Percentiles rank a stretch among this genome's conserved stretches.
phyloP scores from a whole-genome alignment of 1,284 basidiomycete genomes.

The Cryptococcus depauperatus region DNA sequence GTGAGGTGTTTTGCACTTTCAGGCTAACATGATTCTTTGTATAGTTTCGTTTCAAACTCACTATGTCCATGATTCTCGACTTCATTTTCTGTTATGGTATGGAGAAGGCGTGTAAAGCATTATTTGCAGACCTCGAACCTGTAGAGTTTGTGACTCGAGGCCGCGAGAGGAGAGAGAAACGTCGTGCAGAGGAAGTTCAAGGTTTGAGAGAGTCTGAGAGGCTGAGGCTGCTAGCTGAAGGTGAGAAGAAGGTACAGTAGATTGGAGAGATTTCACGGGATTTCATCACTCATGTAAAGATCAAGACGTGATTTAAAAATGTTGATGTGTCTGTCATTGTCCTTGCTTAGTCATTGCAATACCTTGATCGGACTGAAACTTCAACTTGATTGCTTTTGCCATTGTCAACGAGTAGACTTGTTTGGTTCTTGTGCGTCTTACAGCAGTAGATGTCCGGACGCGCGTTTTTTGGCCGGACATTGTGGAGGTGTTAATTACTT shows the following conservation, averaged over 20 bases:
- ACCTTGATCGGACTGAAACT: no score
- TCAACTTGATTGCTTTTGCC: no score
- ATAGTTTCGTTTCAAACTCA: slow-evolving; percentile 73
- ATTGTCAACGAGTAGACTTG: no score
- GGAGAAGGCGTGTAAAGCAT: slow-evolving; percentile 70
- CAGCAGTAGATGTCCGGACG: no score
- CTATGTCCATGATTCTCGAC: slow-evolving; percentile 73
- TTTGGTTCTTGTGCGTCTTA: no score
- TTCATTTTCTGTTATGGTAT: slow-evolving; percentile 80
- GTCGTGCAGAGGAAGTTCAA: slow-evolving; percentile 42
- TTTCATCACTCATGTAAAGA: no score
- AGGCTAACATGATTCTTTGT: background rate
- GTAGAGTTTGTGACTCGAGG: slow-evolving; percentile 76
- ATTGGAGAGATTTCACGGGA: no score
- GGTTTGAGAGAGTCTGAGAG: slow-evolving; percentile 18
- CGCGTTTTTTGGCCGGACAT: no score
- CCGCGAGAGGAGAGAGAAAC: slow-evolving; percentile 57
- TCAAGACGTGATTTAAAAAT: no score
- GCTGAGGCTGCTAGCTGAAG: slow-evolving; percentile 12
- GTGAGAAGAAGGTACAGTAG: slow-evolving; percentile 23
- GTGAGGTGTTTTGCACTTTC: background rate
- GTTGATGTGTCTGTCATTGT: no score
- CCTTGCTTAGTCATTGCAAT: no score
- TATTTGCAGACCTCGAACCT: slow-evolving; percentile 85
- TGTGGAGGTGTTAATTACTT: no score